Evolutionary conservation across 177 flowering plant genomes (phyloP).

Genomic region (Tripterygium wilfordii): DNA sequence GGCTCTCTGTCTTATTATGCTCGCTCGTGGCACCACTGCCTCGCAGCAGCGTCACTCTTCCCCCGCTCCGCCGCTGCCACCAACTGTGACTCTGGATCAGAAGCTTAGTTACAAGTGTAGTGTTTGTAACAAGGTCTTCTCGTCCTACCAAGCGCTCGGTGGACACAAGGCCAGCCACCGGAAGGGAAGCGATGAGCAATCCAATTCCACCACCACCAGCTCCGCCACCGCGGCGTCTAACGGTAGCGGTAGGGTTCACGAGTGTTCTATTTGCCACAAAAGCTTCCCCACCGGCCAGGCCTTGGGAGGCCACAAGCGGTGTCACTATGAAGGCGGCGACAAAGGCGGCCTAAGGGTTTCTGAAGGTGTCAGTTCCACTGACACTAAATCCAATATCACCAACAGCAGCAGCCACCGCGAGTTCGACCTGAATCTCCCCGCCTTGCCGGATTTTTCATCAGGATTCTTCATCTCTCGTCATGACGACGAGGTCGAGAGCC

Average conservation of each 20-base stretch:
- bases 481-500: slow-evolving; percentile 67
- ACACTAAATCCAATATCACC: neutral
- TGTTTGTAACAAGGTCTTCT: slow-evolving; percentile 42
- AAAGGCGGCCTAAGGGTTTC: slow-evolving; percentile 16
- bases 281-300: slow-evolving; percentile 56
- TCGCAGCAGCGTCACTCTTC: neutral
- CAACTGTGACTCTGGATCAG: neutral
- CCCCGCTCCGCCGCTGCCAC: slow-evolving; percentile 3
- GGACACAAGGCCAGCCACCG: slow-evolving; percentile 69
- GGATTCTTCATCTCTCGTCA: slow-evolving; percentile 9
- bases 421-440: slow-evolving; percentile 70
- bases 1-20: slow-evolving; percentile 51
- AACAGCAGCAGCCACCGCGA: slow-evolving; percentile 21
- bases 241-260: slow-evolving; percentile 30
- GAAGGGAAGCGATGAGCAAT: slow-evolving; percentile 12
- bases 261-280: slow-evolving; percentile 51
- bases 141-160: slow-evolving; percentile 60
- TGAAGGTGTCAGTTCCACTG: slow-evolving; percentile 25
- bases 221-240: neutral
- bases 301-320: slow-evolving; percentile 55
- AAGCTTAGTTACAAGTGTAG: slow-evolving; percentile 33
- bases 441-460: slow-evolving; percentile 41
- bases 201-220: slow-evolving; percentile 14
- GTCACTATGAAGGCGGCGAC: slow-evolving; percentile 54
- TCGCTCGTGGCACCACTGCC: slow-evolving; percentile 27